These are phyloP conservation scores for Calycina marina DNA, from an alignment of 2,329 filamentous ascomycete species.

Conservation along the genomic window DNA sequence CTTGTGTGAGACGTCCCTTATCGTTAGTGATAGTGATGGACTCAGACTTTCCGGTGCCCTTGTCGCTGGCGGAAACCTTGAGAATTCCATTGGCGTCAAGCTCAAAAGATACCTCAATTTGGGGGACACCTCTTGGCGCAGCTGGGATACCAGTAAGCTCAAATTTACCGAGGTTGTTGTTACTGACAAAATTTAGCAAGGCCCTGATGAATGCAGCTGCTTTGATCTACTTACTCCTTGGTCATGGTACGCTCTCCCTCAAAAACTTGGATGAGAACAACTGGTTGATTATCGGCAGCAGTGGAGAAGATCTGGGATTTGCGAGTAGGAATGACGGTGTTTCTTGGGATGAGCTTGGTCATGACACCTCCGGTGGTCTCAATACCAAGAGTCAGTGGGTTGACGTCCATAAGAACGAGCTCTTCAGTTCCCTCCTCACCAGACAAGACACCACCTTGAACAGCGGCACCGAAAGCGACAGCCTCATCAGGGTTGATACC, in stretches of 20 bases:
- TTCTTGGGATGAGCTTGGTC: constrained; percentile 91
- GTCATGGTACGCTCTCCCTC: constrained; percentile 91
- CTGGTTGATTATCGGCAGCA: constrained; percentile 89
- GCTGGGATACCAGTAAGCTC: constrained; percentile 93
- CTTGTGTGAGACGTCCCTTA: constrained; percentile 89
- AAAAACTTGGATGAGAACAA: constrained; percentile 87
- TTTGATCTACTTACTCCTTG: no score
- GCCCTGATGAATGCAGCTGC: no score
- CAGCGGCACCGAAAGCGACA: constrained; percentile 92
- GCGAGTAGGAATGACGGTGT: constrained; percentile 87
- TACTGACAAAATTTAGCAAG: no score
- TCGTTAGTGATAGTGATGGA: constrained; percentile 99
- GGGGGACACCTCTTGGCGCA: constrained; percentile 87
- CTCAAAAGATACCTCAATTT: constrained; percentile 97
- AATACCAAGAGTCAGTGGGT: constrained; percentile 90
- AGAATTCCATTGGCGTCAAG: constrained; percentile 98
- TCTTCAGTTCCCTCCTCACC: constrained; percentile 71
- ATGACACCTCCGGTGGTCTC: constrained; percentile 96
- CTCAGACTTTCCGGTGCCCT: constrained; percentile 95
- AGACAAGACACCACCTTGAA: constrained; percentile 90
- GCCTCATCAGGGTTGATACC: constrained; percentile 99
- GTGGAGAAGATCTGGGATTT: constrained; percentile 98
- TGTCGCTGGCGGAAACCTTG: constrained; percentile 89
- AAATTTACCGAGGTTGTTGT: constrained; percentile 96
- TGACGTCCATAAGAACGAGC: constrained; percentile 91